Evolutionary conservation across 768 basidiomycete species (phyloP).

Genomic region (Termitomyces sp.): DNA sequence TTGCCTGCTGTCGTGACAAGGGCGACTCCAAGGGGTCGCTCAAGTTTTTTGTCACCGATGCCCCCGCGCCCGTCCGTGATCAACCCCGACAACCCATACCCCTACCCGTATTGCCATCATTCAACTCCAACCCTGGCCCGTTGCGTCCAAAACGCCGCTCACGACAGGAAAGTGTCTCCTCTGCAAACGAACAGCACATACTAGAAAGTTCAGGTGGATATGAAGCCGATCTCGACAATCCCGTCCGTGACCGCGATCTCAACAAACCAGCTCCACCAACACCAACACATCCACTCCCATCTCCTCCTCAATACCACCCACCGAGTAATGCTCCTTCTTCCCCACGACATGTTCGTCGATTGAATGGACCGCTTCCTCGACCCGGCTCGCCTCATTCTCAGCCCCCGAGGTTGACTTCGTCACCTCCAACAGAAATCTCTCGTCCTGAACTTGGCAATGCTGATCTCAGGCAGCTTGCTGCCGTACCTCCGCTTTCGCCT

Average conservation of each 20-base stretch:
- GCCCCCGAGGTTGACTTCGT: constrained; percentile 23
- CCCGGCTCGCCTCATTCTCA: constrained; percentile 31
- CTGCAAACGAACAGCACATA: constrained; percentile 53
- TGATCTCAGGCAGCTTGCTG: constrained; percentile 7
- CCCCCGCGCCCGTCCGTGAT: constrained; percentile 57
- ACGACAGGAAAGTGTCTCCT: constrained; percentile 67
- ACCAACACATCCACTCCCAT: constrained; percentile 24
- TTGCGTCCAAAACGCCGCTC: constrained; percentile 48
- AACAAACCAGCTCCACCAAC: constrained; percentile 36
- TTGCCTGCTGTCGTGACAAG: constrained; percentile 62
- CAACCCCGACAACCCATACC: constrained; percentile 27
- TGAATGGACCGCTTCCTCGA: constrained; percentile 25
- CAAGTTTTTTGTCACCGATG: constrained; percentile 77
- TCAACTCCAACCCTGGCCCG: constrained; percentile 31
- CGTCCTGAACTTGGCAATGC: constrained; percentile 6
- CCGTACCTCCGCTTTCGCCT: constrained; percentile 41
- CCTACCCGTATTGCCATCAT: constrained; percentile 34
- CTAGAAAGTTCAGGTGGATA: constrained; percentile 56
- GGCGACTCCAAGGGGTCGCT: constrained; percentile 79
- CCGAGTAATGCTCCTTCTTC: constrained; percentile 27
- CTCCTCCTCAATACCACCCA: constrained; percentile 16
- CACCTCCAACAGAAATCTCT: constrained; percentile 22
- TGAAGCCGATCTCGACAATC: constrained; percentile 65
- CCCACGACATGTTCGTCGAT: constrained; percentile 32
- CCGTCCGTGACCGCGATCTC: constrained; percentile 46